Conservation (phyloP, 2,329 filamentous ascomycete genomes). For the Lachnellula cervina region DNA sequence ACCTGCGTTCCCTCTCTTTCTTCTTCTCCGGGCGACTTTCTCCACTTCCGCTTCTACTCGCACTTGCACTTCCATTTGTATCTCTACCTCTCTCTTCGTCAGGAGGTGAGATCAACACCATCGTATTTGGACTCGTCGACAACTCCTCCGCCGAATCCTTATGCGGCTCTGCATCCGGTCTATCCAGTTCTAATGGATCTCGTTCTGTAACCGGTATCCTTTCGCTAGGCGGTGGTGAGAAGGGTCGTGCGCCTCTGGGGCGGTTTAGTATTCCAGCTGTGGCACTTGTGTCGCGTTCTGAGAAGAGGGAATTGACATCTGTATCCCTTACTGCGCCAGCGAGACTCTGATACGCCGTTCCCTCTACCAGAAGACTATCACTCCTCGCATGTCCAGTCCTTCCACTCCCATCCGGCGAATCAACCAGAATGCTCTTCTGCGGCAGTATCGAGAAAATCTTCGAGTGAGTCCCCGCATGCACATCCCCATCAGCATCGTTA, state of each 20-base stretch:
- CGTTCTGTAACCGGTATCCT: constrained; percentile 7
- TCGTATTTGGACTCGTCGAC: neutral
- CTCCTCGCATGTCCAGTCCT: constrained; percentile 29
- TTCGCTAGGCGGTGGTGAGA: constrained; percentile 49
- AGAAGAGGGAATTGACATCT: constrained; percentile 48
- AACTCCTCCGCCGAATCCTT: constrained; percentile 16
- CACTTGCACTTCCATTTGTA: constrained; percentile 7
- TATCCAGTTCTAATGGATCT: constrained; percentile 7
- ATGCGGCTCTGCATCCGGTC: neutral
- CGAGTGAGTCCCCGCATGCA: constrained; percentile 35
- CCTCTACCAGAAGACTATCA: constrained; percentile 51
- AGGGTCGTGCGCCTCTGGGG: constrained; percentile 51
- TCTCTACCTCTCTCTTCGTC: constrained; percentile 16
- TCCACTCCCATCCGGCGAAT: constrained; percentile 37
- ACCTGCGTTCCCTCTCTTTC: constrained; percentile 22
- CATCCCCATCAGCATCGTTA: constrained; percentile 32
- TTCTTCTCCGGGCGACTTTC: constrained; percentile 3
- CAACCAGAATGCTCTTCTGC: constrained; percentile 58
- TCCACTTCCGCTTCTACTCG: neutral
- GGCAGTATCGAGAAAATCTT: constrained; percentile 63
- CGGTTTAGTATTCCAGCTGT: constrained; percentile 40
- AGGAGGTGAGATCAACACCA: neutral
- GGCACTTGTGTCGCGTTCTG: constrained; percentile 34
- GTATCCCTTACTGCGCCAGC: constrained; percentile 41
- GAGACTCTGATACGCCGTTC: constrained; percentile 54